Base-by-base conservation (phyloP, 768 basidiomycete genomes). In the Lactarius sp. region DNA sequence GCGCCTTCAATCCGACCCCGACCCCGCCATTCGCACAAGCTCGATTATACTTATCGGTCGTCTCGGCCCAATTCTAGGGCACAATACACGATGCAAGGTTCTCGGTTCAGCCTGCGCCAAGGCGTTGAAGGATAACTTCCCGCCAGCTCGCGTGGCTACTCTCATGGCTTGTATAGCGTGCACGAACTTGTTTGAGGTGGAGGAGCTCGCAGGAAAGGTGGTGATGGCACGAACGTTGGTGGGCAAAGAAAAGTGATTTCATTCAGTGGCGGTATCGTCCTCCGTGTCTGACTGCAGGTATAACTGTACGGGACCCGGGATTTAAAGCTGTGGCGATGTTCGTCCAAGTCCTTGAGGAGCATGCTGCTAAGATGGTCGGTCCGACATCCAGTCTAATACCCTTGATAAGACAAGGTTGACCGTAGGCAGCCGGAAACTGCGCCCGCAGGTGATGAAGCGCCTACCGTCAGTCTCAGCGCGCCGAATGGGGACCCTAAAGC, bases 21-120 rank as follows among this genome's bases (percentile, higher is more conserved):
- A 98, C 75, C 84, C 95, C 3, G 95, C 94, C 6, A 98, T 99
- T 69, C 84, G 97, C 52, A 98, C 97, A 14, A 98, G 98, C 70
- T 97, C 97, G 0, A 96, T 94, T 70, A 98, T 99, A 68, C 83
- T 98, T 4, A 85, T 99, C 61, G 96, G 95, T 18, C 84, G 96
- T 7, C 80, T 99, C 6, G 94, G 91, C 0, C 92, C 92, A 0
- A 81, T 84, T 2, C 77, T 27, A 27, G 90, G 91, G 1, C 84
- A 88, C 61, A 88, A 93, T 69, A 97, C 96, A 3, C 93, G 94
- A 73, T 85, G 88, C 68, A 98, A 98, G 71, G 94, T 99, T n/a
- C 84, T 99, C 6, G 92, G 98, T 1, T 94, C 95, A 4, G 97
- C 97, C 4, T 98, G 98, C 73, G 82, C 88, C 4, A 82, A 93